Evolutionary conservation across 805 yeast species (phyloP).

Genomic region (Ogataea philodendri): DNA sequence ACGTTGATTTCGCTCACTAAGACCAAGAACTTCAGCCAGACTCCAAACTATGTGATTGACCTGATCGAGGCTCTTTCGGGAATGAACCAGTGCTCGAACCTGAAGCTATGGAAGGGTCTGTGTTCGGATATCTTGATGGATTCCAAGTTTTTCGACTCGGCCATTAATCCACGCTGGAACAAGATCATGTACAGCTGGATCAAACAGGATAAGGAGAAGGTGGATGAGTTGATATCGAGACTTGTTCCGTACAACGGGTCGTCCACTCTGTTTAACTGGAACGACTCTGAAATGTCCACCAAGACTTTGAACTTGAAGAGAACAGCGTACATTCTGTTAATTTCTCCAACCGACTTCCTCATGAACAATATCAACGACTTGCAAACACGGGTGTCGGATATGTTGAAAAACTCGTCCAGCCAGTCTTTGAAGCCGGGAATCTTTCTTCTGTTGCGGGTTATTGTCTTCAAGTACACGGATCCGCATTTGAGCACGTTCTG

Average conservation of each 20-base stretch:
- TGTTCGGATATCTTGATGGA: slow-evolving; percentile 68
- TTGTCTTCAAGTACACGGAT: slow-evolving; percentile 60
- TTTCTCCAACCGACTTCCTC: slow-evolving; percentile 61
- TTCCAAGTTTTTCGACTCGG: slow-evolving; percentile 47
- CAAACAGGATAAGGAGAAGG: slow-evolving; percentile 55
- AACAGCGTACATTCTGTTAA: slow-evolving; percentile 58
- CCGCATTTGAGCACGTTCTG: slow-evolving; percentile 67
- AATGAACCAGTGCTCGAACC: slow-evolving; percentile 36
- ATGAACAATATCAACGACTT: slow-evolving; percentile 47
- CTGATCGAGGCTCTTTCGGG: slow-evolving; percentile 40
- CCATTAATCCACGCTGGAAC: slow-evolving; percentile 47
- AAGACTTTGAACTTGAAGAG: slow-evolving; percentile 49
- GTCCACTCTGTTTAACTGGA: slow-evolving; percentile 45
- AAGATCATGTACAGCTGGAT: slow-evolving; percentile 62
- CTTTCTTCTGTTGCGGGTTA: slow-evolving; percentile 59
- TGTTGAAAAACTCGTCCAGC: slow-evolving; percentile 31
- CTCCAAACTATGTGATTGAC: slow-evolving; percentile 42
- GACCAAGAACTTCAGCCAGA: slow-evolving; percentile 37
- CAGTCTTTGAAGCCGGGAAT: slow-evolving; percentile 41
- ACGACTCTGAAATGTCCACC: slow-evolving; percentile 32
- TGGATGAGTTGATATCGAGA: slow-evolving; percentile 50
- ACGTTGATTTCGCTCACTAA: slow-evolving; percentile 54
- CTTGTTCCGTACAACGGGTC: slow-evolving; percentile 50
- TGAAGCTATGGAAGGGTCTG: slow-evolving; percentile 60
- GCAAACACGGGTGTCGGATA: slow-evolving; percentile 34